These are phyloP conservation scores for Santalum album DNA, from an alignment of 164 flowering plant species.

Conservation along the genomic window DNA sequence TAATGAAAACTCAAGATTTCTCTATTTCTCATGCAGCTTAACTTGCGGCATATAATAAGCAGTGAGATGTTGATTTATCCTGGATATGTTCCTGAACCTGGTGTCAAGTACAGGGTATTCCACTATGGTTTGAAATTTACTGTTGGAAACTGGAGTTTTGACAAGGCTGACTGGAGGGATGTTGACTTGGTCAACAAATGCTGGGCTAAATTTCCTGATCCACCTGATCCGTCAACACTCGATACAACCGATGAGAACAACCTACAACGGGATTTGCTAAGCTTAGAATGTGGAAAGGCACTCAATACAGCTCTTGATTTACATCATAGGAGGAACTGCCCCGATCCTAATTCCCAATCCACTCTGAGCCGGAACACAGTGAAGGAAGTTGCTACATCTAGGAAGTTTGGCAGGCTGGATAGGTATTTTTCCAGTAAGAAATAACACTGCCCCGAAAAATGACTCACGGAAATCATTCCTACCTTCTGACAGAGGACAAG, in stretches of 20 bases:
- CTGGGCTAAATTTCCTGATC: conserved; percentile 93
- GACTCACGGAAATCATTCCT: conserved; percentile 19
- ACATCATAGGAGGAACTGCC: conserved; percentile 70
- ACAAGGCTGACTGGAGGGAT: conserved; percentile 84
- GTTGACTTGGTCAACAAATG: conserved; percentile 75
- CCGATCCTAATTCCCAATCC: conserved; percentile 31
- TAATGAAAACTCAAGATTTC: neutral
- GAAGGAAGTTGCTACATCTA: conserved; percentile 19
- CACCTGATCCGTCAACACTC: conserved; percentile 69
- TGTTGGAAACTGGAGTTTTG: conserved; percentile 95
- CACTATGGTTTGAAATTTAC: conserved; percentile 80
- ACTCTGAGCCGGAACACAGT: conserved; percentile 8
- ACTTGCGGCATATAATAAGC: conserved; percentile 59
- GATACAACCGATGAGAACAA: conserved; percentile 31
- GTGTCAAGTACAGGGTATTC: conserved; percentile 69
- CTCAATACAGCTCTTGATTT: conserved; percentile 66
- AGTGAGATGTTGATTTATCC: conserved; percentile 78
- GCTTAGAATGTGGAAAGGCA: conserved; percentile 72
- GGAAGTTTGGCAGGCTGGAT: conserved; percentile 28
- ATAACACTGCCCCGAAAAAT: conserved; percentile 10
- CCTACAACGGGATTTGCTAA: conserved; percentile 51
- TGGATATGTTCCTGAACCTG: conserved; percentile 78
- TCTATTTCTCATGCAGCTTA: conserved; percentile 49
- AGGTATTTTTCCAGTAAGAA: conserved; percentile 10
- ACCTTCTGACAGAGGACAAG: conserved; percentile 16